Conservation (phyloP, 495 filamentous ascomycete species). For the Margaritispora aquatica region DNA sequence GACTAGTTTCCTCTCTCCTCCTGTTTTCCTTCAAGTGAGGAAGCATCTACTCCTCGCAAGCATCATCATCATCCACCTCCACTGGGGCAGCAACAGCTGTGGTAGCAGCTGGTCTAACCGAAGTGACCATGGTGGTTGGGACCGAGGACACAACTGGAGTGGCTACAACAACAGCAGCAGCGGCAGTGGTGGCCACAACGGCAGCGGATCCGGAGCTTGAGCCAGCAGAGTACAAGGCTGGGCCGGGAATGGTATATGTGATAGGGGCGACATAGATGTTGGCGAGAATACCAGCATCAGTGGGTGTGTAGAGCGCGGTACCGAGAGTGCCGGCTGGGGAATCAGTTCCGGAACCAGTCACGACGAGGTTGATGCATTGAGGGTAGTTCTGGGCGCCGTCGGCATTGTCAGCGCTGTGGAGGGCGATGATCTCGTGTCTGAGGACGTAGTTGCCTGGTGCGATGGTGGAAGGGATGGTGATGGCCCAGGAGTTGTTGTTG, state of each 20-base stretch:
- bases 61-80: neutral
- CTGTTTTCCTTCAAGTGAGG: neutral
- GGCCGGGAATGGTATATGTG: conserved; percentile 48
- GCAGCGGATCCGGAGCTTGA: conserved; percentile 17
- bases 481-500: conserved; percentile 62
- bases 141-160: neutral
- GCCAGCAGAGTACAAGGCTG: conserved; percentile 37
- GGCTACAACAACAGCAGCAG: neutral
- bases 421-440: conserved; percentile 73
- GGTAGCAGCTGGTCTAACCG: neutral
- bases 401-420: conserved; percentile 53
- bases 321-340: conserved; percentile 50
- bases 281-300: conserved; percentile 58
- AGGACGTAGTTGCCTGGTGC: conserved; percentile 68
- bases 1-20: neutral
- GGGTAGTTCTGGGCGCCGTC: conserved; percentile 76
- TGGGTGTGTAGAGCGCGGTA: conserved; percentile 52
- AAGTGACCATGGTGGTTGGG: neutral
- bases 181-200: conserved; percentile 25
- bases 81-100: neutral
- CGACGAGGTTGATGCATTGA: conserved; percentile 64
- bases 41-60: neutral
- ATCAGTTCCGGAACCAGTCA: conserved; percentile 57
- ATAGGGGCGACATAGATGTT: conserved; percentile 52
- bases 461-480: conserved; percentile 60